These are phyloP conservation scores for Lepidium africanum DNA, from an alignment of 345 rosid genomes.

Conservation along the genomic window DNA sequence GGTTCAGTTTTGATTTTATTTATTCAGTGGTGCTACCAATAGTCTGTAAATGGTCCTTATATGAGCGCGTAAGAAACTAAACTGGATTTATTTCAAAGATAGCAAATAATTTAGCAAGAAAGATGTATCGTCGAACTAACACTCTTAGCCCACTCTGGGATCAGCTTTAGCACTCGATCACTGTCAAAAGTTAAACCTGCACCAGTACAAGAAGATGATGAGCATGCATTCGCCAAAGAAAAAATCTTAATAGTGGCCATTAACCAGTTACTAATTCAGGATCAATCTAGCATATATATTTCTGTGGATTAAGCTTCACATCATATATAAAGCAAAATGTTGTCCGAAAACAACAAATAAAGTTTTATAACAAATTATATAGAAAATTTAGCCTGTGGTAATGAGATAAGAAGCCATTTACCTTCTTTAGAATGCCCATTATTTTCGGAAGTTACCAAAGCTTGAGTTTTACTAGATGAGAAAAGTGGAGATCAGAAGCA, in stretches of 20 bases:
- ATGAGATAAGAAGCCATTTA: conserved; percentile 21
- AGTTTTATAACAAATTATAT: neutral
- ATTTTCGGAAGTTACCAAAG: conserved; percentile 34
- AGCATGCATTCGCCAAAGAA: conserved; percentile 12
- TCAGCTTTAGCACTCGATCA: conserved; percentile 57
- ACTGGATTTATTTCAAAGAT: neutral
- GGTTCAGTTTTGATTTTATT: neutral
- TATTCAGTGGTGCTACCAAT: neutral
- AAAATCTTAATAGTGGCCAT: neutral
- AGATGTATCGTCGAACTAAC: conserved; percentile 43
- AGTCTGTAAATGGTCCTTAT: neutral
- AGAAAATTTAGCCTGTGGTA: neutral
- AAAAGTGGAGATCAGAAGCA: conserved; percentile 10
- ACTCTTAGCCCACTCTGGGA: conserved; percentile 70
- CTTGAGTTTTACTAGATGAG: conserved; percentile 43
- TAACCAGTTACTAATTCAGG: conserved; percentile 4
- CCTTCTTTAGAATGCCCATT: conserved; percentile 33
- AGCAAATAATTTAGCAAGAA: conserved; percentile 1
- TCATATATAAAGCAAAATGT: neutral
- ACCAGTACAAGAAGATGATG: conserved; percentile 18
- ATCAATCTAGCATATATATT: neutral
- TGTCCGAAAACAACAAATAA: neutral
- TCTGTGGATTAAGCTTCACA: neutral
- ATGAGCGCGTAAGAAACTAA: neutral
- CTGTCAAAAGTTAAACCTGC: conserved; percentile 52